Evolutionary conservation across 1,284 basidiomycete species (phyloP).

Genomic region (Violaceomyces palustris): DNA sequence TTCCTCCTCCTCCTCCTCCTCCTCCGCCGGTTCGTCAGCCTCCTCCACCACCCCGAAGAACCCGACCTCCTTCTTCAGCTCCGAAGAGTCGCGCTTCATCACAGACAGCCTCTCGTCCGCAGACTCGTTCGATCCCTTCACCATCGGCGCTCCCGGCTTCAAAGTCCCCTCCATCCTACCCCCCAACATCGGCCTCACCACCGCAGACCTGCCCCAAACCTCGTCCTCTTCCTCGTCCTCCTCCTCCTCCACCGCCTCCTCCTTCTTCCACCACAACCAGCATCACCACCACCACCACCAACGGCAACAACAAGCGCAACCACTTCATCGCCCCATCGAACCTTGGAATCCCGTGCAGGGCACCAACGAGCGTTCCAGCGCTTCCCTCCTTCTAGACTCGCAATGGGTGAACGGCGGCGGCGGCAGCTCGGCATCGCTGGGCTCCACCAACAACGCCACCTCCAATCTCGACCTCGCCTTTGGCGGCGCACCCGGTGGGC

Average conservation of each 20-base stretch:
- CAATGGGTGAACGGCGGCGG: too few relatives aligned
- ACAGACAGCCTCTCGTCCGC: conserved; percentile 33
- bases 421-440: too few relatives aligned
- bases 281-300: conserved; percentile 1
- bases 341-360: too few relatives aligned
- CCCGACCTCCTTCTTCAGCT: conserved; percentile 30
- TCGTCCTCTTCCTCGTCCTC: neutral
- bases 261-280: conserved; percentile 1
- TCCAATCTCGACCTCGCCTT: too few relatives aligned
- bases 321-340: too few relatives aligned
- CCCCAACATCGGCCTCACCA: conserved; percentile 21
- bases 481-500: too few relatives aligned
- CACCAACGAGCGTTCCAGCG: too few relatives aligned
- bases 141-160: conserved; percentile 39
- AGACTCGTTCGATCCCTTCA: conserved; percentile 43
- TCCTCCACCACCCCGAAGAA: conserved; percentile 16
- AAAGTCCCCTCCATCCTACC: conserved; percentile 39
- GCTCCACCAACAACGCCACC: too few relatives aligned
- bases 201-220: conserved; percentile 1
- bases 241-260: neutral
- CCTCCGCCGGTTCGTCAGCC: conserved; percentile 20
- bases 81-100: conserved; percentile 41
- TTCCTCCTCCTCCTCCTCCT: conserved; percentile 23
- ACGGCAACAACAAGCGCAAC: conserved; percentile 3
- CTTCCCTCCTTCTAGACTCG: too few relatives aligned